Conservation (phyloP, 805 yeast genomes). For the Metschnikowia vanudenii region DNA sequence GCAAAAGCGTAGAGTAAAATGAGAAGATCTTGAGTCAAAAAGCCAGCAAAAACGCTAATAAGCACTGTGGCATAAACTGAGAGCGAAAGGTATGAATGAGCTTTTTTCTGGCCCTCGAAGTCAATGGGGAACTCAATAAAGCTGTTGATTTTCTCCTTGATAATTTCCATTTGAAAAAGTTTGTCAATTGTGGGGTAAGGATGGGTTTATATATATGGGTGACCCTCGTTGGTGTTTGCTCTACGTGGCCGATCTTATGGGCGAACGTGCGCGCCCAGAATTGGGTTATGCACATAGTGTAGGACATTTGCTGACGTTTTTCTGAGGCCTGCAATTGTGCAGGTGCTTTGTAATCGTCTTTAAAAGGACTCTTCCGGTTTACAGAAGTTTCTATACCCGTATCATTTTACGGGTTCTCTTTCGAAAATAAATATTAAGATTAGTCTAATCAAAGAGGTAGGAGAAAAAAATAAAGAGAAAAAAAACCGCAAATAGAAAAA, state of each 20-base stretch:
- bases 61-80: constrained; percentile 29
- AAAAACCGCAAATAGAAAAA: no score
- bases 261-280: constrained; percentile 4
- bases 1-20: constrained; percentile 40
- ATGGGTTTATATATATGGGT: constrained; percentile 4
- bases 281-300: background rate
- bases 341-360: no score
- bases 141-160: constrained; percentile 13
- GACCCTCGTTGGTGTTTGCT: constrained; percentile 5
- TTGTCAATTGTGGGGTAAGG: constrained; percentile 1
- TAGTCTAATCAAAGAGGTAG: no score
- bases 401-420: no score
- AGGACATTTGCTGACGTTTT: no score
- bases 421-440: no score
- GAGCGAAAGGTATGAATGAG: constrained; percentile 29
- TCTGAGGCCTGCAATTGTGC: no score
- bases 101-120: constrained; percentile 52
- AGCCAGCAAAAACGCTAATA: constrained; percentile 49
- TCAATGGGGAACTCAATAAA: constrained; percentile 44
- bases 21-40: constrained; percentile 43
- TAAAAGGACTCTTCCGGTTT: no score
- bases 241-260: constrained; percentile 1
- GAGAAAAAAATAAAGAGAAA: no score
- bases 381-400: no score
- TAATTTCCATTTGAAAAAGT: constrained; percentile 17